Evolutionary conservation across 768 basidiomycete species (phyloP), one percentile per base, ranked within the genome.

Genomic region (Gymnopilus dilepis): DNA sequence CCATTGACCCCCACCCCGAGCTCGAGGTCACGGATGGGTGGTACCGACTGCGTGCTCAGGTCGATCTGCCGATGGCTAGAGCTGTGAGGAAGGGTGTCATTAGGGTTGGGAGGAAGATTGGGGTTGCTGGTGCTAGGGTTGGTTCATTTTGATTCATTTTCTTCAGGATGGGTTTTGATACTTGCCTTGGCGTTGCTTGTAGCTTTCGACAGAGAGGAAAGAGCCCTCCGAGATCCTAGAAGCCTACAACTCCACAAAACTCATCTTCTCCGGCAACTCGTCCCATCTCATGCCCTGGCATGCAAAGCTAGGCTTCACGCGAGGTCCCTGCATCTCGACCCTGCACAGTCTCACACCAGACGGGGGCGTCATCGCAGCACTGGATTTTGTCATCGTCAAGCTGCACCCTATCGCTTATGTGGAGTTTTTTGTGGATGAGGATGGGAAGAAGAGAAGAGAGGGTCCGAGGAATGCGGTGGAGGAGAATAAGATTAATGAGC

Each of bases 21-120:
- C 74, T 99, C 6, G 97, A 98, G 74, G 77, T 99, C n/a, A 95
- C 95, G 0, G 97, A 99, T 70, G 97, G 97, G 13, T 99, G 97
- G 97, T 99, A 99, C 69, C 79, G 88, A 28, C 79, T 99, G 6
- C 85, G 87, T 13, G 92, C 94, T 0, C 81, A 82, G 47, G 80
- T 93, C 12, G 97, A 99, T 73, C 75, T 77, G 19, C 84, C 91
- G 3, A 78, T 99, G 21, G 81, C 81, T 2, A 83, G 90, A 43
- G 96, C 93, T 1, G 75, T 91, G 8, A 78, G 80, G 47, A 83
- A 82, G 24, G 89, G 91, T 0, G 78, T 82, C 47, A 83, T 99
- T 47, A 77, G 80, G 40, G 77, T 91, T 5, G 97, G 97, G 1
- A 82, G 88, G 64, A 99, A 99, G 78, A 80, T 99, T 19, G 88